Conservation (phyloP, 345 rosid genomes). For the Jatropha curcas region DNA sequence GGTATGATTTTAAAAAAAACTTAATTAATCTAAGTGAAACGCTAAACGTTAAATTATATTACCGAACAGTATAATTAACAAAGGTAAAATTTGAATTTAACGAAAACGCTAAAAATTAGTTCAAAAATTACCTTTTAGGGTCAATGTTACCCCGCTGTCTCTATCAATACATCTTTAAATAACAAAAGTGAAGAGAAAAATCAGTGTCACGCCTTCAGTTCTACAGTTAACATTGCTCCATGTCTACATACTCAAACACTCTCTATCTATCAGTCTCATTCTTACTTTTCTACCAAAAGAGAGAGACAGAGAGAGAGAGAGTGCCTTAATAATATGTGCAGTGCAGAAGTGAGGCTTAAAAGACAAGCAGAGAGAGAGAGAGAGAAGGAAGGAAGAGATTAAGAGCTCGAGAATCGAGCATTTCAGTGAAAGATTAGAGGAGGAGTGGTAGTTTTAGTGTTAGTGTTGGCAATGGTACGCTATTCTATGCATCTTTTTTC, state of each 20-base stretch:
- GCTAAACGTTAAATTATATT: no score
- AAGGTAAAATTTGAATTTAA: no score
- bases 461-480: conserved; percentile 31
- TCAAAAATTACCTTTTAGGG: neutral
- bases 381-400: neutral
- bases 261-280: no score
- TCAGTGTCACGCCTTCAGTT: conserved; percentile 30
- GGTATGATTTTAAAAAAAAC: no score
- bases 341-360: neutral
- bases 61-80: no score
- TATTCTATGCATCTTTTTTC: conserved; percentile 33
- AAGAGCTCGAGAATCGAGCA: conserved; percentile 35
- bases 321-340: conserved; percentile 26
- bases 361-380: conserved; percentile 12
- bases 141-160: neutral
- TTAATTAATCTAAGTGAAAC: no score
- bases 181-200: conserved; percentile 33
- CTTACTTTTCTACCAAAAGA: conserved; percentile 1
- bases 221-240: conserved; percentile 42
- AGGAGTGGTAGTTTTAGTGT: neutral
- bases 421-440: conserved; percentile 7
- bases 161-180: conserved; percentile 10
- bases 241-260: conserved; percentile 30
- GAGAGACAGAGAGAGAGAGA: conserved; percentile 12
- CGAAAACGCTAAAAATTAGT: no score